Base-by-base conservation (phyloP, 192 early-diverging fungal genomes). In the Coemansia sp. region DNA sequence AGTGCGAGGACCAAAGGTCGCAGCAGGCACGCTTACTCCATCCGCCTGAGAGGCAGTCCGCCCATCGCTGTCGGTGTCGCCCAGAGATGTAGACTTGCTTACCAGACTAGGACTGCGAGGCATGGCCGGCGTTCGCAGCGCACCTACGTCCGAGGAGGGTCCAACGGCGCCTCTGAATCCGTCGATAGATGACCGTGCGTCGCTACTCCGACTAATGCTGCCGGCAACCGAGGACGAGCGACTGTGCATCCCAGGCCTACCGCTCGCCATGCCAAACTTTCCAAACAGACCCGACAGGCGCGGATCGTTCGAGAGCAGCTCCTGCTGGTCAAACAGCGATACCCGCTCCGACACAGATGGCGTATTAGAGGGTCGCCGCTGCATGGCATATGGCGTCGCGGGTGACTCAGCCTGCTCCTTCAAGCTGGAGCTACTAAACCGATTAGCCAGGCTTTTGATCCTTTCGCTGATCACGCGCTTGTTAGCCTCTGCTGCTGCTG, bases 341-440 rank as follows among this genome's bases (percentile, higher is more conserved):
- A 81, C 78, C 29, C 78, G 73, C 64, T 81, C 78, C 4, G 78
- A 81, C 4, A 81, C 73, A 4, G 78, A 81, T 11, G 73, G 78
- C 47, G 78, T 69, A 41, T 81, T 69, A 7, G 78, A 81, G 3
- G 73, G 78, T 12, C 73, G 70, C n/a, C 78, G 78, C 11, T 66
- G 59, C 18, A 75, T 38, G 4, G 41, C 67, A 55, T 70, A 70
- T 10, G 53, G 53, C 37, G 53, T 49, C 9, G 61, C 40, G 2
- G 63, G 68, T 4, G 64, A 30, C 24, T 62, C 71, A 1, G 59
- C 16, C 24, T 62, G 43, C 22, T 73, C 78, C 3, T 62, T 68
- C 24, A 81, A 67, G 60, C 61, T 81, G 38, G 73, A 64, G 70
- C 67, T 72, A 67, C 78, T 81, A 68, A 81, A 81, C 5, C 70